Base-by-base conservation (phyloP, 345 rosid species). In the Raphanus sativus region DNA sequence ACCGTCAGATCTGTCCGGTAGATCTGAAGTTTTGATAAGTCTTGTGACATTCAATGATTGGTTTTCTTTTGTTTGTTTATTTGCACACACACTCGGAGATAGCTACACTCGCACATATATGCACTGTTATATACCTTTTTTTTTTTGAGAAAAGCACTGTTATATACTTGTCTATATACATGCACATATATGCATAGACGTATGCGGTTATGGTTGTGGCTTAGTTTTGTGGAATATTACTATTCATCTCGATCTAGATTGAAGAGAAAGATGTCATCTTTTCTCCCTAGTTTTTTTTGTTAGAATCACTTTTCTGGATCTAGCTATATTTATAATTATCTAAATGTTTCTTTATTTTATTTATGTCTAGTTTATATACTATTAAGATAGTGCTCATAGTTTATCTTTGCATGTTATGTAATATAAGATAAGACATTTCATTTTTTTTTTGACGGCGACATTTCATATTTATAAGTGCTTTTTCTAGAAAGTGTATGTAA, bases 11-110 rank as follows among this genome's bases (percentile, higher is more conserved):
- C 79, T 80, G 62, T 64, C 17, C 1, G 16, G 65, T 70, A 75
- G 76, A 80, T 80, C 83, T 75, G 75, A 48, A 45, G 65, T 33
- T 64, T 7, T 45, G 32, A 62, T 30, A 67, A 62, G 60, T 54
- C 15, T 52, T 67, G 30, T 42, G 36, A 11, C 42, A 40, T 40
- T 69, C 26, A 30, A 40, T 59, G 61, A 63, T n/a, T 69, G 66
- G 32, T 62, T 24, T 67, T 56, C 6, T 55, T 42, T 52, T 42
- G 15, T 58, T 45, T 67, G 12, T 50, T 36, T 16, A 25, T 66
- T 33, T 45, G 62, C 7, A 45, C 55, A 30, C 63, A 72, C 48
- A 13, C 61, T 48, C 4, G 56, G 38, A 21, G 29, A 61, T 1
- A 13, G 7, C 62, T 42, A 13, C 50, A 52, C 65, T 24, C 56